Percentiles rank a stretch among this genome's conserved stretches.
These are phyloP conservation scores for Vigna nakashimae DNA, from an alignment of 306 rosid species.

Conservation along the genomic window DNA sequence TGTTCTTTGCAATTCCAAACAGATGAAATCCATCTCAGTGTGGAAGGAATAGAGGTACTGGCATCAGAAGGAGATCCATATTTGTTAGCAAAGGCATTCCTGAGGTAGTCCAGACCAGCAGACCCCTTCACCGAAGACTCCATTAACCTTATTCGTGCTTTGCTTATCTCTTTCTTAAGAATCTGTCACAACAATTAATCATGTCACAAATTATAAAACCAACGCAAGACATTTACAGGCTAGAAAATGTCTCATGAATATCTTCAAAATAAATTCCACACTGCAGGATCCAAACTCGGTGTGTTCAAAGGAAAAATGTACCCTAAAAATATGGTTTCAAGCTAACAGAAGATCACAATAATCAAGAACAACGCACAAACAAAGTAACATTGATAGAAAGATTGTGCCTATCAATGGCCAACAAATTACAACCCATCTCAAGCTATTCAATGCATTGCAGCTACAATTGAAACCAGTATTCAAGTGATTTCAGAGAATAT, in stretches of 20 bases:
- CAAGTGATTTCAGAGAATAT: neutral
- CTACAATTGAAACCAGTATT: slow-evolving; percentile 1
- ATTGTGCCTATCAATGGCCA: neutral
- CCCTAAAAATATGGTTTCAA: neutral
- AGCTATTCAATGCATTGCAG: slow-evolving; percentile 21
- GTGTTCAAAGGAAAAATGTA: neutral
- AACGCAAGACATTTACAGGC: slow-evolving; percentile 26
- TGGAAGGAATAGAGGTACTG: slow-evolving; percentile 57
- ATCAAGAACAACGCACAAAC: slow-evolving; percentile 1
- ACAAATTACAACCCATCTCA: slow-evolving; percentile 11
- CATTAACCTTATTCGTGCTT: slow-evolving; percentile 77
- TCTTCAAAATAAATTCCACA: neutral
- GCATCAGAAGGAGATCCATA: slow-evolving; percentile 84
- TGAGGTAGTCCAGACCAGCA: slow-evolving; percentile 87
- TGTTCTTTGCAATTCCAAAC: slow-evolving; percentile 68
- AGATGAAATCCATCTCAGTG: slow-evolving; percentile 77
- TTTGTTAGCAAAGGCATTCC: slow-evolving; percentile 77
- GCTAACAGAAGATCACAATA: neutral
- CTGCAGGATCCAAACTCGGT: neutral
- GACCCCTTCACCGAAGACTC: slow-evolving; percentile 89
- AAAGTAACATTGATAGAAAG: neutral
- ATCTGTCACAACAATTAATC: slow-evolving; percentile 54
- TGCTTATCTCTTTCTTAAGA: slow-evolving; percentile 89
- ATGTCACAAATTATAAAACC: slow-evolving; percentile 33
- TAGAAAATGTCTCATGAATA: slow-evolving; percentile 6